Evolutionary conservation across 2,329 filamentous ascomycete species (phyloP), one percentile per base, ranked within the genome.

Genomic region (Aspergillus neotritici): DNA sequence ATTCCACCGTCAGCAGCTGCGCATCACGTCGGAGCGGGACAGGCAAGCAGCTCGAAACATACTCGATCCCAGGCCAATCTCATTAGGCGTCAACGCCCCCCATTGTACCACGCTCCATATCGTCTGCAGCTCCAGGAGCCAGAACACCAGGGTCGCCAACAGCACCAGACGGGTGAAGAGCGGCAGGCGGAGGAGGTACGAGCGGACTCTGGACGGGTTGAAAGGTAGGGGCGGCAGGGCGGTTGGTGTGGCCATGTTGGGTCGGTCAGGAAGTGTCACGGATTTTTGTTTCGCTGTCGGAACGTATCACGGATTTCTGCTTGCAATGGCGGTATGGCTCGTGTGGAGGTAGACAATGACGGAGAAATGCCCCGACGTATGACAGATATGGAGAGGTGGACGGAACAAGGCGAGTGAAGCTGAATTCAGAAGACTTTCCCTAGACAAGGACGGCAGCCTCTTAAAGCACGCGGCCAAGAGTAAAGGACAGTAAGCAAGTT

Each of bases 101-200:
- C 86, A 94, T 70, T 83, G 72, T 58, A 77, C 73, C 41, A 95
- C 64, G 63, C 85, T 78, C 80, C 84, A 90, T 7, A 83, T 70
- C 12, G 79, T 75, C 56, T 86, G 83, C 31, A 90, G 64, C 34
- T 83, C 77, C 5, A 83, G 72, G 30, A 87, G 56, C 80, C 84
- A 94, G 49, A 87, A 76, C 10, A 73, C 69, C 28, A 85, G 59
- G 44, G 94, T 86, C 34, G 83, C 67, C 4, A 82, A 58, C 14
- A 89, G 64, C 11, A 89, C 77, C 13, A 77, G 66, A 39, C 90
- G 81, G 17, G 93, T 96, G 63, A 93, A 89, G 1, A 97, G 74
- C 30, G 93, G 91, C n/a, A 97, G 75, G 37, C 89, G 83, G 47
- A 87, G 74, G 52, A 94, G 60, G 64, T 94, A 96, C 7, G 86